A percentile compares a stretch with the other conserved stretches of the same genome.
These are phyloP conservation scores for Orychophragmus violaceus DNA, from an alignment of 345 rosid species.

Conservation along the genomic window DNA sequence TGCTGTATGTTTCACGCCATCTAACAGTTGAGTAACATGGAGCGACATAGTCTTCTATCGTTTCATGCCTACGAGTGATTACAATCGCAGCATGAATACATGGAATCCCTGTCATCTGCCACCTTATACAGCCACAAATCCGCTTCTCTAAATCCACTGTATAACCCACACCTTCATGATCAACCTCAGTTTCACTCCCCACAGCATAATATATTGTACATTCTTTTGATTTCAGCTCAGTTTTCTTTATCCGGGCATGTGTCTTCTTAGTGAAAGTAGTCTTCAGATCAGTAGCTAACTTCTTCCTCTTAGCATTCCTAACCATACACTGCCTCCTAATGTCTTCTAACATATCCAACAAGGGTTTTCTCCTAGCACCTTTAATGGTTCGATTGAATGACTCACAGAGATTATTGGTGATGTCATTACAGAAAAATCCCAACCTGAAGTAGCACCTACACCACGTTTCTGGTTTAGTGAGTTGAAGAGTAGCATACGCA, in stretches of 20 bases:
- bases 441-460: neutral
- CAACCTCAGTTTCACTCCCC: neutral
- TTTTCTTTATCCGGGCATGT: neutral
- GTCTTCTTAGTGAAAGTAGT: neutral
- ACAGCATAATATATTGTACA: neutral
- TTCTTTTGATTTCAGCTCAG: neutral
- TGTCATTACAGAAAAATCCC: neutral
- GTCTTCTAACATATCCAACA: neutral
- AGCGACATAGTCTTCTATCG: neutral
- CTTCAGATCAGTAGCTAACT: neutral
- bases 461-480: neutral
- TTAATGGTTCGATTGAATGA: neutral
- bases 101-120: neutral
- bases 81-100: neutral
- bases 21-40: neutral
- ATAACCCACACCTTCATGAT: neutral
- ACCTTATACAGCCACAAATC: neutral
- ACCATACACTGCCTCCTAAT: neutral
- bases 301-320: neutral
- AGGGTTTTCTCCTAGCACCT: neutral
- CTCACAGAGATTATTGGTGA: neutral
- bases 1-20: neutral
- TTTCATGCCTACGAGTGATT: neutral
- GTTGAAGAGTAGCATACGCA: neutral
- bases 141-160: neutral